Conservation (phyloP, 306 rosid species). For the Oxytropis ochrocephala region DNA sequence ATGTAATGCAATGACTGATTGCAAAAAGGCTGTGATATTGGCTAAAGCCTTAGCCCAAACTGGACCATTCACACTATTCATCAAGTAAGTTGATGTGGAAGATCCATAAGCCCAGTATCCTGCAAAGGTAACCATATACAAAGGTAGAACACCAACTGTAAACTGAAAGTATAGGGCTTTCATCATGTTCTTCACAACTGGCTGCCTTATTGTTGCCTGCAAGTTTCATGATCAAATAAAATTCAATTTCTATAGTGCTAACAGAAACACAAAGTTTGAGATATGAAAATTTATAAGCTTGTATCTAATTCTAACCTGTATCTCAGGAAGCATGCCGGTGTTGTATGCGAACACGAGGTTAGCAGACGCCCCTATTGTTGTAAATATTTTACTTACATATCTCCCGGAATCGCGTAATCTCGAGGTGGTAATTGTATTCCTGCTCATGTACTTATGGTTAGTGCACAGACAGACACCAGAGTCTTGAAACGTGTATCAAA, state of each 20-base stretch:
- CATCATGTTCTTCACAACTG: conserved; percentile 83
- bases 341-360: conserved; percentile 87
- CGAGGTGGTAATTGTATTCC: conserved; percentile 64
- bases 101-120: conserved; percentile 97
- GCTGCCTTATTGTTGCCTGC: conserved; percentile 87
- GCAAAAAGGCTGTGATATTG: conserved; percentile 72
- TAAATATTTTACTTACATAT: conserved; percentile 42
- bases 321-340: conserved; percentile 98
- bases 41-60: conserved; percentile 70
- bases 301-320: conserved; percentile 63
- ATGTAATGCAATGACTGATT: conserved; percentile 78
- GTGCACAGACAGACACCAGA: too few species aligned
- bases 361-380: conserved; percentile 76
- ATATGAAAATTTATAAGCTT: neutral
- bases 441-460: too few species aligned
- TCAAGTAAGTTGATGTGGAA: conserved; percentile 57
- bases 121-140: conserved; percentile 58
- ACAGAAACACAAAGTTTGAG: neutral
- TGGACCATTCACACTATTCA: conserved; percentile 69
- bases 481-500: too few species aligned
- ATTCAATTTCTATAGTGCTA: neutral
- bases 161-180: conserved; percentile 86
- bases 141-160: conserved; percentile 64
- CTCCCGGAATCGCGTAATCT: conserved; percentile 60
- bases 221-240: conserved; percentile 12